phyloP scores from a whole-genome alignment of 108 stramenopile species.

The Cyclotella choctawhatcheeana region DNA sequence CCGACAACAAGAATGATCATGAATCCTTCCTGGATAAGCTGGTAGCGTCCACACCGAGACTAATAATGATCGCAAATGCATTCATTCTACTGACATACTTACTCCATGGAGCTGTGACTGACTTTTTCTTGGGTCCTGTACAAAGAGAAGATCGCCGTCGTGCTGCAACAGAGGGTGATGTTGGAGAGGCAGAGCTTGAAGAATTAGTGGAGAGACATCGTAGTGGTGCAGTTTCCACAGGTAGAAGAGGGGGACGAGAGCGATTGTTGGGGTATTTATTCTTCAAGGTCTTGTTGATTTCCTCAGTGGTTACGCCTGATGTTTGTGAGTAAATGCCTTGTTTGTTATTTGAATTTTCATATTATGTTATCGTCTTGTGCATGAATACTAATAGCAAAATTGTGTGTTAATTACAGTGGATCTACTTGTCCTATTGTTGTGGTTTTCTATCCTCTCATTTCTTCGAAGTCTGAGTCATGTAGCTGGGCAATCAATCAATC shows the following conservation, averaged over 20 bases:
- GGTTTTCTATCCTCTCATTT: slow-evolving; percentile 74
- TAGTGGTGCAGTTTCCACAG: background rate
- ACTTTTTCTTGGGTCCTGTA: slow-evolving; percentile 67
- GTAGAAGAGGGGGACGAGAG: slow-evolving; percentile 45
- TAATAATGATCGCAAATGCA: slow-evolving; percentile 73
- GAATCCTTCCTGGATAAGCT: slow-evolving; percentile 70
- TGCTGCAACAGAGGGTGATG: background rate
- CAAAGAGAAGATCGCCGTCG: too few relatives aligned
- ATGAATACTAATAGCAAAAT: too few relatives aligned
- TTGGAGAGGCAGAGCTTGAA: background rate
- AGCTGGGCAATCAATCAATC: slow-evolving; percentile 56
- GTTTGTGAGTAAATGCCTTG: background rate
- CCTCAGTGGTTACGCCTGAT: slow-evolving; percentile 71
- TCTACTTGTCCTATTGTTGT: slow-evolving; percentile 68
- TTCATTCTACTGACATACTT: slow-evolving; percentile 68
- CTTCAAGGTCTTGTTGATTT: slow-evolving; percentile 78
- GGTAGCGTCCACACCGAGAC: slow-evolving; percentile 67
- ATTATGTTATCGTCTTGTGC: too few relatives aligned
- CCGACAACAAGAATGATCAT: background rate
- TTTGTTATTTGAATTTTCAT: background rate
- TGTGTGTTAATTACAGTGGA: too few relatives aligned
- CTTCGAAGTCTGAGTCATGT: slow-evolving; percentile 64
- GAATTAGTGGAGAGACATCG: background rate
- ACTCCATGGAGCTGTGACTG: slow-evolving; percentile 68
- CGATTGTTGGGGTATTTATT: slow-evolving; percentile 70